phyloP scores from a whole-genome alignment of 331 rosid species.

The Saraca asoca region DNA sequence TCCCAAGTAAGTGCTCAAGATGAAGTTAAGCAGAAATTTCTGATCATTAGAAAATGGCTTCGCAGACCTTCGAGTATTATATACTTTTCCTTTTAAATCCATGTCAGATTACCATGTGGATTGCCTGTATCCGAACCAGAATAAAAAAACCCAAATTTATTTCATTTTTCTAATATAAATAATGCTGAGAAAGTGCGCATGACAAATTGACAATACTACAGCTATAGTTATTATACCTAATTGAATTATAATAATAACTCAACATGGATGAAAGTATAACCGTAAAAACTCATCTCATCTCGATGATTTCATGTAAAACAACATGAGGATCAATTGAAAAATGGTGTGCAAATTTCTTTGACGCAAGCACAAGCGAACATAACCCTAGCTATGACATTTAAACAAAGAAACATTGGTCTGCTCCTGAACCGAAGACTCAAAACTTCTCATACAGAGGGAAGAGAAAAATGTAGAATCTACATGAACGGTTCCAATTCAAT shows the following conservation, averaged over 20 bases:
- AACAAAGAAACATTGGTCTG: neutral
- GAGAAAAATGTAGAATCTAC: neutral
- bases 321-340: too few relatives aligned
- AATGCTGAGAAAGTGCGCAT: neutral
- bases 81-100: slow-evolving; percentile 40
- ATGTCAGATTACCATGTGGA: slow-evolving; percentile 28
- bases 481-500: neutral
- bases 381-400: neutral
- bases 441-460: neutral
- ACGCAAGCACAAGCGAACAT: neutral
- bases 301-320: too few relatives aligned
- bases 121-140: slow-evolving; percentile 19
- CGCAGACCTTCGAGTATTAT: slow-evolving; percentile 24
- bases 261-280: too few relatives aligned
- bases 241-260: too few relatives aligned
- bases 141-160: neutral
- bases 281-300: too few relatives aligned
- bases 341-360: too few relatives aligned
- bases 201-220: neutral
- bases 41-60: slow-evolving; percentile 32
- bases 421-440: neutral
- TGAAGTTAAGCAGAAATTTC: slow-evolving; percentile 58
- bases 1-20: slow-evolving; percentile 58
- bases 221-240: too few relatives aligned
- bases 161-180: neutral